phyloP scores from a whole-genome alignment of 106 monocot genomes.

The Platanthera zijinensis region DNA sequence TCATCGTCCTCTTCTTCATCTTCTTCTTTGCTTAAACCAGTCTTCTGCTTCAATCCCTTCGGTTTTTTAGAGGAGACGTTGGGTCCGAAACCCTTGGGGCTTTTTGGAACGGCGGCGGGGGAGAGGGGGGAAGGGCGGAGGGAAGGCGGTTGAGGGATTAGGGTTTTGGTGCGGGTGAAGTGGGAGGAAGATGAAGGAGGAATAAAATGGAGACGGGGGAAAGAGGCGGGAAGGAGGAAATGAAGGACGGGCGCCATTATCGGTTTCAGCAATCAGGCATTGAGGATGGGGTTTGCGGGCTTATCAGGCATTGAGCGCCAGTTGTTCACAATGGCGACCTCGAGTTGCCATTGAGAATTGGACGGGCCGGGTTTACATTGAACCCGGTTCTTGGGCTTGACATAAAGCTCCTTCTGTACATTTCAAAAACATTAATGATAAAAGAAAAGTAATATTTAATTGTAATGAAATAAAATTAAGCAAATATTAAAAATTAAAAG shows the following conservation, averaged over 20 bases:
- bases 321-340: too few species aligned
- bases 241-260: background rate
- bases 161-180: background rate
- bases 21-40: conserved; percentile 1
- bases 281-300: background rate
- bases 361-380: too few species aligned
- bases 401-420: too few species aligned
- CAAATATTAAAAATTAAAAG: too few species aligned
- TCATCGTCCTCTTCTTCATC: conserved; percentile 25
- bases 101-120: conserved; percentile 22
- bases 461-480: too few species aligned
- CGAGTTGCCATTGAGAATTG: too few species aligned
- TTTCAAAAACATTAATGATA: too few species aligned
- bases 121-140: background rate
- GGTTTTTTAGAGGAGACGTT: conserved; percentile 7
- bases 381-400: too few species aligned
- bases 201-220: background rate
- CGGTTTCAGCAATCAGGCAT: background rate
- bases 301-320: too few species aligned
- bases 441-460: too few species aligned
- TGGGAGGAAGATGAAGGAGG: background rate
- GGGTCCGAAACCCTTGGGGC: conserved; percentile 63
- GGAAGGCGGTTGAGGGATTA: background rate
- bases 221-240: background rate
- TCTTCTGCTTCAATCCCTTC: conserved; percentile 15